These are phyloP conservation scores for Chlorella sp. DNA, from an alignment of 139 green algal genomes.

Conservation along the genomic window DNA sequence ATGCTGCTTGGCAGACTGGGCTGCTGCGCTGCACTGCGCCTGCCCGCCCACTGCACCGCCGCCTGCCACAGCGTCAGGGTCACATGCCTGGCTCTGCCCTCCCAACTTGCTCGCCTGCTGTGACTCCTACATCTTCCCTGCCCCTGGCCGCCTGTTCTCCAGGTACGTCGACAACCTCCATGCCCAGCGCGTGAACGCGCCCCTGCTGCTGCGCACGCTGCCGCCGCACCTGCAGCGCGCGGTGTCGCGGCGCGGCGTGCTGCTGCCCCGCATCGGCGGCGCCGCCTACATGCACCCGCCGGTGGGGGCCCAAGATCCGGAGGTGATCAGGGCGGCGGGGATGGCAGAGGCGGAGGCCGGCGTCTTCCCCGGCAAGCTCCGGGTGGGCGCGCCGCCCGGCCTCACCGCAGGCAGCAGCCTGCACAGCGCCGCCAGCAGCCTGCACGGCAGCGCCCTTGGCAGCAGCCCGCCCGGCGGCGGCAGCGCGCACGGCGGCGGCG, in stretches of 20 bases:
- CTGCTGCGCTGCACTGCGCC: neutral
- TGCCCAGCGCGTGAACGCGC: conserved; percentile 52
- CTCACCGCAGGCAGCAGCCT: neutral
- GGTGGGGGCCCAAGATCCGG: neutral
- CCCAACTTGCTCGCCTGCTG: neutral
- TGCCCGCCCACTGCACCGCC: neutral
- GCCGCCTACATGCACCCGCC: conserved; percentile 19
- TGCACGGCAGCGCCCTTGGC: neutral
- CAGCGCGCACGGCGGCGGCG: conserved; percentile 1
- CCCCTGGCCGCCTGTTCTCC: neutral
- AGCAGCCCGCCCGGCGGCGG: neutral
- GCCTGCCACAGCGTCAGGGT: too few relatives aligned
- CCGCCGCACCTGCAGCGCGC: conserved; percentile 47
- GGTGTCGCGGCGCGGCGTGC: conserved; percentile 8
- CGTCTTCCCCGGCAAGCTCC: too few relatives aligned
- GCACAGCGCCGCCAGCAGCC: neutral
- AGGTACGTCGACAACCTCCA: conserved; percentile 76
- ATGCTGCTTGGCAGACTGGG: too few relatives aligned
- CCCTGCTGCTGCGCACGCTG: conserved; percentile 39
- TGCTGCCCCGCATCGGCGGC: conserved; percentile 34
- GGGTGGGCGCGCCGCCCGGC: neutral
- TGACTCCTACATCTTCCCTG: neutral
- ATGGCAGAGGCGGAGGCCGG: neutral
- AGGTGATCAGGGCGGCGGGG: neutral
- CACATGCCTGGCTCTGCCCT: too few relatives aligned